Percentiles rank a stretch among this genome's conserved stretches.
These are phyloP conservation scores for Psophocarpus tetragonolobus DNA, from an alignment of 306 rosid genomes.

Conservation along the genomic window DNA sequence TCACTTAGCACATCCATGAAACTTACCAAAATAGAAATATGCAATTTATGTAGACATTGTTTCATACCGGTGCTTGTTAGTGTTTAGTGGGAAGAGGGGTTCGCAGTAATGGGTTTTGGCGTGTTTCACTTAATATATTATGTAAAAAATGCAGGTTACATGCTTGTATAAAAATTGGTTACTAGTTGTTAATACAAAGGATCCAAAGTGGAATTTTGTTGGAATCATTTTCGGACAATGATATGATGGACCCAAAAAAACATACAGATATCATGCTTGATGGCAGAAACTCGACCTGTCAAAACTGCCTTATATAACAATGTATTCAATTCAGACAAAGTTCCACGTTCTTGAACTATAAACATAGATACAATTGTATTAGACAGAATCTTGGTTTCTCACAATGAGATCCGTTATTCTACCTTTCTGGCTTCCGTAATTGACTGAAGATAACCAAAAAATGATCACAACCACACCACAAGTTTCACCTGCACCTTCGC, in stretches of 20 bases:
- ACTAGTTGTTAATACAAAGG: background rate
- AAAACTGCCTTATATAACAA: background rate
- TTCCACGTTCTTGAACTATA: background rate
- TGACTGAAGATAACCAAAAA: background rate
- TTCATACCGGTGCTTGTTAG: constrained; percentile 29
- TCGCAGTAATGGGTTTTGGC: constrained; percentile 3
- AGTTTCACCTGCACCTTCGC: background rate
- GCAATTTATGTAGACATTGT: constrained; percentile 19
- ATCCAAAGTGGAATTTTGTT: background rate
- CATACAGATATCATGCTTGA: background rate
- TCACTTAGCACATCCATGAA: constrained; percentile 23
- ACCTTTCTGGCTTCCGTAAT: background rate
- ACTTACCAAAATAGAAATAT: constrained; percentile 21
- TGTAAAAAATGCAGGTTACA: constrained; percentile 28
- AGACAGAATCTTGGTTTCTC: background rate
- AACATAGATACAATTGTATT: background rate
- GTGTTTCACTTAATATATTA: constrained; percentile 10
- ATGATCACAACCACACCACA: constrained; percentile 1
- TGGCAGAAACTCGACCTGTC: background rate
- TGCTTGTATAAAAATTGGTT: background rate
- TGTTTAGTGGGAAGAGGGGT: constrained; percentile 24
- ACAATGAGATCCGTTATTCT: background rate
- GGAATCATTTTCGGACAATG: background rate
- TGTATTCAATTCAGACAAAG: background rate
- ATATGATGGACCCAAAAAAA: background rate